Evolutionary conservation across 768 basidiomycete genomes (phyloP).

Genomic region (Auriscalpium orientale): DNA sequence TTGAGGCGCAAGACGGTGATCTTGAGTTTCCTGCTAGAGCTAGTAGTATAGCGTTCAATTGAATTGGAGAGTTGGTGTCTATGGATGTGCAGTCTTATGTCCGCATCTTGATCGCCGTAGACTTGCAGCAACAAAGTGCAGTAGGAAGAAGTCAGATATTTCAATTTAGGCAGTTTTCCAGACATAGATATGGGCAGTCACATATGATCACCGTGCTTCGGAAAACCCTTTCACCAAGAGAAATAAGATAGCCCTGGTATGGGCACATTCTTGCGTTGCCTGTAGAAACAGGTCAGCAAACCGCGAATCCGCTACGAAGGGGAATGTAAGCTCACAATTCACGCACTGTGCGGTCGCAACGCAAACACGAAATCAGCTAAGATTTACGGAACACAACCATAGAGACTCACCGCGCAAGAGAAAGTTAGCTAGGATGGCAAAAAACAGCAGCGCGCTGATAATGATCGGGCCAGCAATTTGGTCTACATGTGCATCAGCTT

Average conservation of each 20-base stretch:
- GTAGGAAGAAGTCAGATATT: too few species aligned
- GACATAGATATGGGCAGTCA: too few species aligned
- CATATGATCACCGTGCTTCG: background rate
- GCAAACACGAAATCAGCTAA: background rate
- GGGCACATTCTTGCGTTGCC: slow-evolving; percentile 8
- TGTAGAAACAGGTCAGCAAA: background rate
- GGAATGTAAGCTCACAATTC: slow-evolving; percentile 7
- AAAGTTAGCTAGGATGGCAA: slow-evolving; percentile 85
- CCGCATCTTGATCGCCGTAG: too few species aligned
- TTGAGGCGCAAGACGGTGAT: too few species aligned
- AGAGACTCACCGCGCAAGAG: slow-evolving; percentile 58
- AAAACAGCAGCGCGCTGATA: slow-evolving; percentile 76
- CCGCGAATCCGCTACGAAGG: background rate
- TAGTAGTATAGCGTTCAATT: too few species aligned
- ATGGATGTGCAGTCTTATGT: too few species aligned
- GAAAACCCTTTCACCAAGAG: background rate
- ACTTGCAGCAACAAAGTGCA: too few species aligned
- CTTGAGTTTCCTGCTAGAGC: too few species aligned
- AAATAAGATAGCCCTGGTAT: slow-evolving; percentile 12
- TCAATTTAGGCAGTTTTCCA: too few species aligned
- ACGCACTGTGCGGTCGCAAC: slow-evolving; percentile 6
- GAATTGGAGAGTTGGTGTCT: too few species aligned
- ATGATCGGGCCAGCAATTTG: slow-evolving; percentile 75
- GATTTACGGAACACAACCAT: background rate
- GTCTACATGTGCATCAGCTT: slow-evolving; percentile 37